Evolutionary conservation across 2,329 filamentous ascomycete species (phyloP).

Genomic region (Aureobasidium sp.): DNA sequence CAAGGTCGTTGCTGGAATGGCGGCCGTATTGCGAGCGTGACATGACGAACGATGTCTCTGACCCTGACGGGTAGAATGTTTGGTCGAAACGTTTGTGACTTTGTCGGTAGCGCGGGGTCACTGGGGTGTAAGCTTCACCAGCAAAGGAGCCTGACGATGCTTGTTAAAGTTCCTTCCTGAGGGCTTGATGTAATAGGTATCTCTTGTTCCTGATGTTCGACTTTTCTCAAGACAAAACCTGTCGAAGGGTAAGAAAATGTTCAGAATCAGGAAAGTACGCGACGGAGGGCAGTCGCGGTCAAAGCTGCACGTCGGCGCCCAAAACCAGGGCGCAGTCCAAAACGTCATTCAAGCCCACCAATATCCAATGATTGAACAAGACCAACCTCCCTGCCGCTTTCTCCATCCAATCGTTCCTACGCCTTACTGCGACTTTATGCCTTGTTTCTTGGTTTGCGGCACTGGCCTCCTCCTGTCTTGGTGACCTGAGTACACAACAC

Average conservation of each 20-base stretch:
- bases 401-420: not conserved
- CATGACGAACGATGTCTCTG: conserved; percentile 3
- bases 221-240: not conserved
- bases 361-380: not conserved
- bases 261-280: not conserved
- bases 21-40: conserved; percentile 9
- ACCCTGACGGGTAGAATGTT: not conserved
- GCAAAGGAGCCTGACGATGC: not conserved
- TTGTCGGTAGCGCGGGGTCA: conserved; percentile 2
- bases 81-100: conserved; percentile 3
- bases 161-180: not conserved
- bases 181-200: not conserved
- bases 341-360: not conserved
- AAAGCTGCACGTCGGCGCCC: not conserved
- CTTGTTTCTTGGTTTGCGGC: not conserved
- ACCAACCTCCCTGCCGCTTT: not conserved
- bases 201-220: not conserved
- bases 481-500: not conserved
- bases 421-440: not conserved
- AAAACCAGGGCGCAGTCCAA: not conserved
- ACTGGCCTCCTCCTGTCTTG: not conserved
- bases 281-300: not conserved
- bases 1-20: conserved; percentile 34
- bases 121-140: not conserved
- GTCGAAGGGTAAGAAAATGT: not conserved